Evolutionary conservation across 805 yeast genomes (phyloP).

Genomic region (Candida sakaeoensis): DNA sequence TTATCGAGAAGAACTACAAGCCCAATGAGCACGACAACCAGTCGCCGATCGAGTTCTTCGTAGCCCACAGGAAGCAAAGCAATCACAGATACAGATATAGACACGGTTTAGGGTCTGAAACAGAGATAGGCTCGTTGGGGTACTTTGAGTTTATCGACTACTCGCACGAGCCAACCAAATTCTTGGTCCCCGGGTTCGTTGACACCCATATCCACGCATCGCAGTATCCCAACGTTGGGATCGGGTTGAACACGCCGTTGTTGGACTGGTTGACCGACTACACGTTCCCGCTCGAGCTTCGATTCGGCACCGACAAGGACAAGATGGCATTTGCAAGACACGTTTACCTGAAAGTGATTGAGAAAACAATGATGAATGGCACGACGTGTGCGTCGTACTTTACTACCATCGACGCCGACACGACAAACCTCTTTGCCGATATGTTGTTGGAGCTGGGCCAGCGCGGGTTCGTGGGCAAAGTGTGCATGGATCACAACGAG

Average conservation of each 20-base stretch:
- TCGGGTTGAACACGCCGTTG: conserved; percentile 80
- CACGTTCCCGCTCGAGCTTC: conserved; percentile 85
- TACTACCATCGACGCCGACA: conserved; percentile 78
- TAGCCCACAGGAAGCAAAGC: not conserved
- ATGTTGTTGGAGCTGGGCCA: conserved; percentile 67
- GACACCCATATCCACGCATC: conserved; percentile 47
- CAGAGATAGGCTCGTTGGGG: too few species aligned
- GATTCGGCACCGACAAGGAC: conserved; percentile 33
- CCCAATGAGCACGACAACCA: conserved; percentile 12
- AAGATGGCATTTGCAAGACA: conserved; percentile 50
- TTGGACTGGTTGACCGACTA: conserved; percentile 85
- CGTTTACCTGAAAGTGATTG: conserved; percentile 66
- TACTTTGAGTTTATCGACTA: conserved; percentile 25
- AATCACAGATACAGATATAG: too few species aligned
- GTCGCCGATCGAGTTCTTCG: conserved; percentile 18
- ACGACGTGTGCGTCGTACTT: conserved; percentile 92
- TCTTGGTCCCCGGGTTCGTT: conserved; percentile 56
- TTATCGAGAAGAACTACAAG: conserved; percentile 17
- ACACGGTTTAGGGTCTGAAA: too few species aligned
- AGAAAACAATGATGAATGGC: conserved; percentile 69
- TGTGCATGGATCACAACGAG: conserved; percentile 85
- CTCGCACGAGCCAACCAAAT: conserved; percentile 39
- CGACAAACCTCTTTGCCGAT: conserved; percentile 75
- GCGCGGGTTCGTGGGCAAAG: conserved; percentile 87
- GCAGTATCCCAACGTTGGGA: conserved; percentile 44